These are phyloP conservation scores for Articulospora tetracladia DNA, from an alignment of 495 filamentous ascomycete genomes.

Conservation along the genomic window DNA sequence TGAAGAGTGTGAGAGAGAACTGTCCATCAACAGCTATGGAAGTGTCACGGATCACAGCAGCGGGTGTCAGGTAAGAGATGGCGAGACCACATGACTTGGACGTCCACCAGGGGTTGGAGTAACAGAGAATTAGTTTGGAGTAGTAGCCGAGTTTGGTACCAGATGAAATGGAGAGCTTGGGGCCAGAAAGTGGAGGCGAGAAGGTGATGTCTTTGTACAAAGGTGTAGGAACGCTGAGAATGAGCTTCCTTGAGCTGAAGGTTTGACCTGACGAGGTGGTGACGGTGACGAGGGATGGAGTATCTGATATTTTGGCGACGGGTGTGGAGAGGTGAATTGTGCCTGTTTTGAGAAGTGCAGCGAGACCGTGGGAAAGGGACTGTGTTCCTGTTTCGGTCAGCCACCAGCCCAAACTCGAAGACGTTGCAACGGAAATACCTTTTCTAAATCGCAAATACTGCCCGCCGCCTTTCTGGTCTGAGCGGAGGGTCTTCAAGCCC, in stretches of 20 bases:
- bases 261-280: conserved; percentile 10
- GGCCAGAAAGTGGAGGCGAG: conserved; percentile 24
- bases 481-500: conserved; percentile 38
- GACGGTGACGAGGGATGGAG: conserved; percentile 8
- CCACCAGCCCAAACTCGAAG: neutral
- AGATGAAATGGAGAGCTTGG: conserved; percentile 19
- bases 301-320: conserved; percentile 18
- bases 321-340: conserved; percentile 24
- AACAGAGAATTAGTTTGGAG: conserved; percentile 36
- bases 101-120: conserved; percentile 37
- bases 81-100: conserved; percentile 31
- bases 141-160: conserved; percentile 32
- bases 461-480: conserved; percentile 37
- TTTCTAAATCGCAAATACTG: conserved; percentile 35
- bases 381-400: conserved; percentile 30
- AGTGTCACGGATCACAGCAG: conserved; percentile 37
- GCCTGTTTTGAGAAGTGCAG: conserved; percentile 18
- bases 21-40: conserved; percentile 29
- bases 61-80: conserved; percentile 32
- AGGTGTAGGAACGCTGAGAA: conserved; percentile 32
- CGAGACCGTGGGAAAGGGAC: conserved; percentile 27
- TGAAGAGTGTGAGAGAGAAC: conserved; percentile 39
- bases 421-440: conserved; percentile 5
- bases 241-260: conserved; percentile 33
- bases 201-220: conserved; percentile 34